These are phyloP conservation scores for Davidsoniella virescens DNA, from an alignment of 2,329 filamentous ascomycete species.

Conservation along the genomic window DNA sequence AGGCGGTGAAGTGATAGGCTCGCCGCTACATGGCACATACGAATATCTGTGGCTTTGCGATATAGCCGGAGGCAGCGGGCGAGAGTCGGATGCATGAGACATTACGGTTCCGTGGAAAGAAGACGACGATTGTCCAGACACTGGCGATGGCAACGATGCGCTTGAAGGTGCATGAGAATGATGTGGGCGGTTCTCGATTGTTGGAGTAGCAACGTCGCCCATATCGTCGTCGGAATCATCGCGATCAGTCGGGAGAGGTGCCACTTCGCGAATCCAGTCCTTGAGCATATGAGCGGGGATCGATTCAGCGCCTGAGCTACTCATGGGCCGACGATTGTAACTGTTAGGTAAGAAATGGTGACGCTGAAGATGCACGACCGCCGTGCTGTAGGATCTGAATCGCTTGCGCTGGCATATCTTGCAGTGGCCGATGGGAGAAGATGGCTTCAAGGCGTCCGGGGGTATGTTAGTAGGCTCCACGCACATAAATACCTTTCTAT, in stretches of 20 bases:
- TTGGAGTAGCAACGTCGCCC: slow-evolving; percentile 9
- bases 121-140: slow-evolving; percentile 14
- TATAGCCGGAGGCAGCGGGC: neutral
- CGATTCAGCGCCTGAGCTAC: slow-evolving; percentile 31
- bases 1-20: neutral
- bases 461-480: slow-evolving; percentile 29
- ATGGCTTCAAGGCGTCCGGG: slow-evolving; percentile 1
- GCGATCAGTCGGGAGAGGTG: slow-evolving; percentile 27
- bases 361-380: slow-evolving; percentile 39
- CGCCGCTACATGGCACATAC: neutral
- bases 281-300: slow-evolving; percentile 40
- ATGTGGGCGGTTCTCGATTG: slow-evolving; percentile 8
- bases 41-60: slow-evolving; percentile 1
- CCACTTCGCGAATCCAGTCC: slow-evolving; percentile 45
- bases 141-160: slow-evolving; percentile 10
- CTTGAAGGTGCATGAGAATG: slow-evolving; percentile 5
- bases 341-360: slow-evolving; percentile 41
- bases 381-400: slow-evolving; percentile 43
- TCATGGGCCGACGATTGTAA: slow-evolving; percentile 32
- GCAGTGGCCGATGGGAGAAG: neutral
- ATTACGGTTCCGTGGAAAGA: slow-evolving; percentile 12
- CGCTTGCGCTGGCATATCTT: slow-evolving; percentile 28
- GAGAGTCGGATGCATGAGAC: slow-evolving; percentile 14
- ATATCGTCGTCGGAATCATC: slow-evolving; percentile 30
- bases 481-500: slow-evolving; percentile 41